phyloP scores from a whole-genome alignment of 2,329 filamentous ascomycete species.

The Biscogniauxia marginata region DNA sequence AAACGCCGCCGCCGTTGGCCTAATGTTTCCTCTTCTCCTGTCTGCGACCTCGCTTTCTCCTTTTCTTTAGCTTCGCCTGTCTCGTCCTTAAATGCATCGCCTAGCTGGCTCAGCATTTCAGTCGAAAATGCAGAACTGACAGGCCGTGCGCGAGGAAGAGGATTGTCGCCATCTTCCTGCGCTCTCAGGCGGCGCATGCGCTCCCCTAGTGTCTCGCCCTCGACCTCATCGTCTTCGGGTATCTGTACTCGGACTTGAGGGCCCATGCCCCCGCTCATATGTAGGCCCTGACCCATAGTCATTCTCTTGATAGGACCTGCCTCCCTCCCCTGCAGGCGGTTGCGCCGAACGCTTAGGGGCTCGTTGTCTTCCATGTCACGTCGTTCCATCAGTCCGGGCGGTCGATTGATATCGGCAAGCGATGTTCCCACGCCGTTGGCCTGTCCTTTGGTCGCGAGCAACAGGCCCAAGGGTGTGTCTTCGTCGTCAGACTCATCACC shows the following conservation, averaged over 20 bases:
- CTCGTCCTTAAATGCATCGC: constrained; percentile 45
- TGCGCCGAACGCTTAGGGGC: constrained; percentile 74
- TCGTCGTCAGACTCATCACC: constrained; percentile 31
- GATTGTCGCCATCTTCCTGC: constrained; percentile 46
- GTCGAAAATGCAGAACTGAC: constrained; percentile 66
- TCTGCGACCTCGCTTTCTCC: constrained; percentile 24
- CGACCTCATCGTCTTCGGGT: constrained; percentile 49
- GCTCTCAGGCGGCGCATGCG: constrained; percentile 64
- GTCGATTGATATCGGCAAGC: constrained; percentile 57
- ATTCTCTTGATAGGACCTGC: constrained; percentile 43
- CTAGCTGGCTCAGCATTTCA: constrained; percentile 67
- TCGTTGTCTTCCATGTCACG: constrained; percentile 90
- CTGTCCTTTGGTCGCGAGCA: constrained; percentile 65
- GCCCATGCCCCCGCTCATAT: constrained; percentile 25
- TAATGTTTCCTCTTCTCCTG: constrained; percentile 70
- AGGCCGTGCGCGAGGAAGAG: constrained; percentile 53
- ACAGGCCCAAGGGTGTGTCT: constrained; percentile 82
- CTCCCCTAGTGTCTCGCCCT: constrained; percentile 66
- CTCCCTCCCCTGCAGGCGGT: constrained; percentile 66
- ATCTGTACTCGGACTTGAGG: constrained; percentile 32
- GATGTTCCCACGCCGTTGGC: constrained; percentile 46
- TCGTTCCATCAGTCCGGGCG: constrained; percentile 74
- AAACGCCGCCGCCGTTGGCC: constrained; percentile 74
- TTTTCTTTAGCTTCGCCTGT: constrained; percentile 35
- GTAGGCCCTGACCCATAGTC: constrained; percentile 35